These are phyloP conservation scores for Begonia fuchsioides DNA, from an alignment of 306 rosid species.

Conservation along the genomic window DNA sequence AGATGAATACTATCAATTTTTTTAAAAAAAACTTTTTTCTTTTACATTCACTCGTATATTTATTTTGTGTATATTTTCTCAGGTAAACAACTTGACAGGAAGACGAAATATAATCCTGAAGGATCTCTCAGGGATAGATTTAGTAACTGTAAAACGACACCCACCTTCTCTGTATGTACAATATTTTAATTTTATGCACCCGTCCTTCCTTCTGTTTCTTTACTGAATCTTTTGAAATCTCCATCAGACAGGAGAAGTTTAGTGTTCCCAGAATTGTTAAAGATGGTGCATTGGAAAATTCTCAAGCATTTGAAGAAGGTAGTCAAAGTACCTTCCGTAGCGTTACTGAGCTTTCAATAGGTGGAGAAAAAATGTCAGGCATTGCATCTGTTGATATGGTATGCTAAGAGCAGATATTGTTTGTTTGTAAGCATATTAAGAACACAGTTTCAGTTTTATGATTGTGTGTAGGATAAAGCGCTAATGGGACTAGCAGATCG, in stretches of 20 bases:
- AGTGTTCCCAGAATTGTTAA: constrained; percentile 20
- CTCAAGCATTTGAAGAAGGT: constrained; percentile 38
- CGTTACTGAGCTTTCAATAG: constrained; percentile 61
- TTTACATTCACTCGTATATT: too few relatives aligned
- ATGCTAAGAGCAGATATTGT: constrained; percentile 1
- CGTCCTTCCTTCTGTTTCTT: constrained; percentile 1
- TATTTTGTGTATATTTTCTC: constrained; percentile 7
- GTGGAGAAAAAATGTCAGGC: constrained; percentile 38
- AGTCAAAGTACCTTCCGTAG: constrained; percentile 58
- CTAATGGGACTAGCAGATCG: not conserved
- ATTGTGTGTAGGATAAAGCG: constrained; percentile 10
- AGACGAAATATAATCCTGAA: constrained; percentile 30
- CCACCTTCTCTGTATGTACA: constrained; percentile 30
- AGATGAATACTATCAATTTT: not conserved
- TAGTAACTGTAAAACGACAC: constrained; percentile 27
- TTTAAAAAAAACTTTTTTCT: constrained; percentile 6
- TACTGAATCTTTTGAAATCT: not conserved
- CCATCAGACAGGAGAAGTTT: constrained; percentile 32
- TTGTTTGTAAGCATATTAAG: too few relatives aligned
- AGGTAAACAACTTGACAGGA: constrained; percentile 49
- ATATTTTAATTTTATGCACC: not conserved
- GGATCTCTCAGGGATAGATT: constrained; percentile 24
- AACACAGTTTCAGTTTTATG: not conserved
- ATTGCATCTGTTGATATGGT: constrained; percentile 66
- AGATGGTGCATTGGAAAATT: constrained; percentile 14